Evolutionary conservation across 495 filamentous ascomycete species (phyloP).

Genomic region (Neurospora sp.): DNA sequence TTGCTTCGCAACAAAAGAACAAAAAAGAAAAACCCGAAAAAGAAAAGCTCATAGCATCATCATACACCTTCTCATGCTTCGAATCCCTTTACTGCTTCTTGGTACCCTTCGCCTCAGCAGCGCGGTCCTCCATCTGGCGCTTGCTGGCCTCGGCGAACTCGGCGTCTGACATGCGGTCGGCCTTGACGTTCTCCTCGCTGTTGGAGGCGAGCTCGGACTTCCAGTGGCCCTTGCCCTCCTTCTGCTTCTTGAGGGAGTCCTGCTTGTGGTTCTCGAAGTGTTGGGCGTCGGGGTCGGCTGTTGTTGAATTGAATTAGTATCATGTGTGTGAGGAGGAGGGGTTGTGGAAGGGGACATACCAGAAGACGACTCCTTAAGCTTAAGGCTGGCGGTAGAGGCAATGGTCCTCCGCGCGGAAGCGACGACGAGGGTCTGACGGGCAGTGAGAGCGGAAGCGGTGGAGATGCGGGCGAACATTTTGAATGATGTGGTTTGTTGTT

Average conservation of each 20-base stretch:
- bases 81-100: conserved; percentile 34
- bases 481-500: not conserved
- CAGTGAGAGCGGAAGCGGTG: not conserved
- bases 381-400: not conserved
- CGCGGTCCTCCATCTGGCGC: conserved; percentile 34
- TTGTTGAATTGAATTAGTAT: not conserved
- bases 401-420: conserved; percentile 1
- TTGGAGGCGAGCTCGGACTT: conserved; percentile 67
- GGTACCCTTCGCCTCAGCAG: conserved; percentile 14
- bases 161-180: conserved; percentile 23
- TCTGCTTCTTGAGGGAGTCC: conserved; percentile 56
- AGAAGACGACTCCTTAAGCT: conserved; percentile 2
- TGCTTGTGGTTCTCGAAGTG: conserved; percentile 64
- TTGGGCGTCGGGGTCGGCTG: conserved; percentile 19
- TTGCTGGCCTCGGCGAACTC: conserved; percentile 21
- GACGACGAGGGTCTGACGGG: conserved; percentile 1
- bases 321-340: not conserved
- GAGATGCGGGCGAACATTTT: conserved; percentile 6
- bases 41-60: not conserved
- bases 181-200: conserved; percentile 67
- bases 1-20: not conserved
- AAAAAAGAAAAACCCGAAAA: not conserved
- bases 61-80: not conserved
- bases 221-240: conserved; percentile 72
- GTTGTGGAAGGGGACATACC: not conserved